A percentile compares a stretch with the other conserved stretches of the same genome.
phyloP scores from a whole-genome alignment of 2,329 filamentous ascomycete genomes.

The Tolypocladium amazonense region DNA sequence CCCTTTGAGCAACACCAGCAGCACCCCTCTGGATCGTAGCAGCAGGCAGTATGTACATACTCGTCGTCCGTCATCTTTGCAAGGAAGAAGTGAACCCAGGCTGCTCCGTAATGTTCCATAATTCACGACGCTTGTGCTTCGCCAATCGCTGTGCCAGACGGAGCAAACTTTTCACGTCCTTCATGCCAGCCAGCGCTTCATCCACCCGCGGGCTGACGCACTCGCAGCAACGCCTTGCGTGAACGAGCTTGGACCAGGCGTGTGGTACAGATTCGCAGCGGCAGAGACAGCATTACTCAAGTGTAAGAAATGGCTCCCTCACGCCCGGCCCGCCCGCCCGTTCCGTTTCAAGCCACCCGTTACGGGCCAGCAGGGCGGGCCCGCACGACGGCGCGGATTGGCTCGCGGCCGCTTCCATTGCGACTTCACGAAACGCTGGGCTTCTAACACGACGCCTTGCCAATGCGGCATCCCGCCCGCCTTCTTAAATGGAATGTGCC shows the following conservation, averaged over 20 bases:
- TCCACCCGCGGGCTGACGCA: neutral
- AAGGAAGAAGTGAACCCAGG: neutral
- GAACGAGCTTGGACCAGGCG: neutral
- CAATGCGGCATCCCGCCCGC: neutral
- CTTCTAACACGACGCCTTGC: neutral
- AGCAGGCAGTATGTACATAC: neutral
- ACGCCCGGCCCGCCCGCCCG: neutral
- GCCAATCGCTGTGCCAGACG: neutral
- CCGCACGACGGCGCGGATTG: neutral
- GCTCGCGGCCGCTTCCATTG: neutral
- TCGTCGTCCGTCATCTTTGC: neutral
- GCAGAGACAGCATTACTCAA: neutral
- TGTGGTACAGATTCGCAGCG: neutral
- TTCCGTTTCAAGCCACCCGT: neutral
- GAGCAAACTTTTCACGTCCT: neutral
- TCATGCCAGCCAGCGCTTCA: neutral
- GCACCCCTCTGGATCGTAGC: neutral
- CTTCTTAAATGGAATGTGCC: neutral
- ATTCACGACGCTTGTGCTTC: neutral
- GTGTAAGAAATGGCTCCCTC: neutral
- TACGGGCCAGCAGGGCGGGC: neutral
- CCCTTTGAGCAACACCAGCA: neutral
- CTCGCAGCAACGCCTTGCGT: neutral
- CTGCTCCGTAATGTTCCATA: neutral
- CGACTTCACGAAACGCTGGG: neutral